phyloP scores from a whole-genome alignment of 2,329 filamentous ascomycete species.

The Botrytis aclada region DNA sequence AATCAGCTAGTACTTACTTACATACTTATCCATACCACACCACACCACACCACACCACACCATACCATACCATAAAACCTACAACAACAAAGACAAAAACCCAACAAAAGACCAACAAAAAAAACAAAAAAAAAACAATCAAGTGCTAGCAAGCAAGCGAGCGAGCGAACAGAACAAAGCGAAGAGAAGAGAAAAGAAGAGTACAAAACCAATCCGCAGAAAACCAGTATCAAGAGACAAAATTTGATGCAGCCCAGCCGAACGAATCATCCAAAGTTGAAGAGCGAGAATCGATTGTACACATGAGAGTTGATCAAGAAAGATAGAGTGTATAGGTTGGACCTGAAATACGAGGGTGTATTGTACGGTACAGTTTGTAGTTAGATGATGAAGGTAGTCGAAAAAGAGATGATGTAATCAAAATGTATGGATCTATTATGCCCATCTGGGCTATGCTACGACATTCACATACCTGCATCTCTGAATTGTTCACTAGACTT shows the following conservation, averaged over 20 bases:
- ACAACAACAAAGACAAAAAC: too few relatives aligned
- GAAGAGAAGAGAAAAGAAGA: background rate
- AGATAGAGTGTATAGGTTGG: background rate
- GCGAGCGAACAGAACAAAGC: background rate
- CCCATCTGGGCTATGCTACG: background rate
- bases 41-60: too few relatives aligned
- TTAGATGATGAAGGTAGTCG: background rate
- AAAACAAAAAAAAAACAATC: too few relatives aligned
- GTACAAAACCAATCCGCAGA: background rate
- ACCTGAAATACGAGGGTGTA: background rate
- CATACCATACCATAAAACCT: too few relatives aligned
- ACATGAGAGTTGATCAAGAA: background rate
- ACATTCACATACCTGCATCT: background rate
- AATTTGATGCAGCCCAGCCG: accelerated
- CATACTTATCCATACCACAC: too few relatives aligned
- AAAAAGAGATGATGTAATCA: background rate
- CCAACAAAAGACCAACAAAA: too few relatives aligned
- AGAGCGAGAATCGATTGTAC: background rate
- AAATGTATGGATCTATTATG: background rate
- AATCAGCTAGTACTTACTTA: too few relatives aligned
- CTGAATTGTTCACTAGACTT: background rate
- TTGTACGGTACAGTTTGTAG: background rate
- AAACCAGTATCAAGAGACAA: background rate
- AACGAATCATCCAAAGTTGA: background rate
- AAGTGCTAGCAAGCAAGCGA: background rate